phyloP scores from a whole-genome alignment of 306 rosid species.

The Coriaria nepalensis region DNA sequence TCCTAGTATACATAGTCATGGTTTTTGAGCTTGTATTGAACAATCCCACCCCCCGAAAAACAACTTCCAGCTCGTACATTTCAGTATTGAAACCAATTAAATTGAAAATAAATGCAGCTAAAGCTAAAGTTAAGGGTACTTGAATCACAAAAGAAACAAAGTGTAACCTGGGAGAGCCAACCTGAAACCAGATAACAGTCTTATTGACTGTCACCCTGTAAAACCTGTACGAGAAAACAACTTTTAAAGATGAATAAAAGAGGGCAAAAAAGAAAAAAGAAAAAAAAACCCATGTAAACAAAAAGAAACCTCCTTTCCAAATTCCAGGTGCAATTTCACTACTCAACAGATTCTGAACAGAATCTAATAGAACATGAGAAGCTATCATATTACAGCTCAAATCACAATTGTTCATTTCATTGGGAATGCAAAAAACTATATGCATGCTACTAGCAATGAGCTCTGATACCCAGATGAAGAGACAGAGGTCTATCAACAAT shows the following conservation, averaged over 20 bases:
- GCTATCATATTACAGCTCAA: no score
- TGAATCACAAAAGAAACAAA: conserved; percentile 28
- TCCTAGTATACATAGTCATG: no score
- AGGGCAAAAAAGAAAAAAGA: not conserved
- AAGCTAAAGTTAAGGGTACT: not conserved
- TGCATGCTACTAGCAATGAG: not conserved
- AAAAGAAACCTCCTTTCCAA: no score
- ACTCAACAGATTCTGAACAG: no score
- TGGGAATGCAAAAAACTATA: no score
- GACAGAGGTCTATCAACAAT: not conserved
- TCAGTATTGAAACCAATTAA: not conserved
- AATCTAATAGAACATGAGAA: no score
- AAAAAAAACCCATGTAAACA: not conserved
- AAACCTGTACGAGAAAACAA: conserved; percentile 34
- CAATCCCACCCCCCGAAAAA: no score
- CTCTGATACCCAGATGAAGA: not conserved
- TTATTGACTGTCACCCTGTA: conserved; percentile 65
- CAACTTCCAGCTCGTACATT: not conserved
- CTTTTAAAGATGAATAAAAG: not conserved
- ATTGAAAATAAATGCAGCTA: not conserved
- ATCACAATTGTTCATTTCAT: no score
- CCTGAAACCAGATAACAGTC: conserved; percentile 95
- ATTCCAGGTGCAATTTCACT: no score
- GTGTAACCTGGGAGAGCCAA: conserved; percentile 91
- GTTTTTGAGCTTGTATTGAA: no score